Percentiles rank a stretch among this genome's conserved stretches.
Conservation (phyloP, 2,329 filamentous ascomycete genomes). For the Penicillium sp. region DNA sequence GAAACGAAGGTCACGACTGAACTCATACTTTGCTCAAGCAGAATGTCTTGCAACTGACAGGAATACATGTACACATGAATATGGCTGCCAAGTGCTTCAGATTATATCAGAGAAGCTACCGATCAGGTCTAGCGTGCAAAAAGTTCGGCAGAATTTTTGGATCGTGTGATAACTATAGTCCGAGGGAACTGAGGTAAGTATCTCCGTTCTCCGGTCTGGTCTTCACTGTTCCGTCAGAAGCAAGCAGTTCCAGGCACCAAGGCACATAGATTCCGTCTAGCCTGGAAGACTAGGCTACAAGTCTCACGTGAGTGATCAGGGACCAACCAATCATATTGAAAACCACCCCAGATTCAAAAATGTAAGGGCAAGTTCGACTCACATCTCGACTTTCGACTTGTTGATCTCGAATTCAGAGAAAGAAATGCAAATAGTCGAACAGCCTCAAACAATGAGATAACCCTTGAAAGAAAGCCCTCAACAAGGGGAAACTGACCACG, state of each 20-base stretch:
- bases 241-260: too few species aligned
- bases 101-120: too few species aligned
- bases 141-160: too few species aligned
- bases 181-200: too few species aligned
- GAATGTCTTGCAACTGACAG: neutral
- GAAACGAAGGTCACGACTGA: conserved; percentile 9
- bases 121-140: too few species aligned
- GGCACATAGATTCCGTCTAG: too few species aligned
- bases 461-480: neutral
- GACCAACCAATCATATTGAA: neutral
- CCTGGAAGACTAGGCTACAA: neutral
- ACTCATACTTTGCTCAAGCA: neutral
- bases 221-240: too few species aligned
- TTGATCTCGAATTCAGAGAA: too few species aligned
- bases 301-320: neutral
- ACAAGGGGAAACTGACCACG: neutral
- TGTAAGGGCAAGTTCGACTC: neutral
- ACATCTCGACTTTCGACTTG: neutral
- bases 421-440: neutral
- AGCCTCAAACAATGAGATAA: neutral
- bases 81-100: too few species aligned
- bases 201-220: too few species aligned
- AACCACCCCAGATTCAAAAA: neutral
- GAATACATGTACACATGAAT: too few species aligned
- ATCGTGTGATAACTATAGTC: too few species aligned